phyloP scores from a whole-genome alignment of 495 filamentous ascomycete species.

The Talaromyces trachyspermus region DNA sequence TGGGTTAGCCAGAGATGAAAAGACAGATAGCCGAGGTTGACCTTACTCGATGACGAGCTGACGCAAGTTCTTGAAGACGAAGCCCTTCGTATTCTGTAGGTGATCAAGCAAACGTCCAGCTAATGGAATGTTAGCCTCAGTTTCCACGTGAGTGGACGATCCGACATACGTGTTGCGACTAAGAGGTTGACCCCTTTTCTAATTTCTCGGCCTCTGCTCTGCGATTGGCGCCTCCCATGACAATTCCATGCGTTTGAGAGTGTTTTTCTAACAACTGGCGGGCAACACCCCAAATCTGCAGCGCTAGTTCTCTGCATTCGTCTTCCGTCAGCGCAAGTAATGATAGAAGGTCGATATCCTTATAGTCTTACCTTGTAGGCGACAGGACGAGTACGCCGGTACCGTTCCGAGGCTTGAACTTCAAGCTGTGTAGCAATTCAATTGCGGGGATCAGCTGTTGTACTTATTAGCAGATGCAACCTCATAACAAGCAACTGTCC shows the following conservation, averaged over 20 bases:
- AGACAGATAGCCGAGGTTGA: conserved; percentile 15
- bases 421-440: conserved; percentile 85
- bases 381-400: conserved; percentile 51
- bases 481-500: neutral
- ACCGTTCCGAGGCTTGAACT: conserved; percentile 76
- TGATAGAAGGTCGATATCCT: neutral
- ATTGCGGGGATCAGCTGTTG: conserved; percentile 71
- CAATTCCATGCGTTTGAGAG: conserved; percentile 90
- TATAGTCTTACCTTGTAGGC: conserved; percentile 2
- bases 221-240: conserved; percentile 91
- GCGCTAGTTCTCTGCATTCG: conserved; percentile 65
- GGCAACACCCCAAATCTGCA: conserved; percentile 95
- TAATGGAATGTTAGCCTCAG: neutral
- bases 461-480: neutral
- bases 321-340: conserved; percentile 21
- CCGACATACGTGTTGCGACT: conserved; percentile 57
- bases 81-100: conserved; percentile 84
- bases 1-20: neutral
- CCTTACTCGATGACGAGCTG: conserved; percentile 84
- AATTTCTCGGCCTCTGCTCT: conserved; percentile 92
- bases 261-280: conserved; percentile 81
- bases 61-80: conserved; percentile 89
- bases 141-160: neutral
- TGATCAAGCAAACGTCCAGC: conserved; percentile 92
- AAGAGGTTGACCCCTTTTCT: conserved; percentile 89